Percentiles rank a stretch among this genome's conserved stretches.
Evolutionary conservation across 2,329 filamentous ascomycete species (phyloP).

Genomic region (Sporothrix pseudoabietina): DNA sequence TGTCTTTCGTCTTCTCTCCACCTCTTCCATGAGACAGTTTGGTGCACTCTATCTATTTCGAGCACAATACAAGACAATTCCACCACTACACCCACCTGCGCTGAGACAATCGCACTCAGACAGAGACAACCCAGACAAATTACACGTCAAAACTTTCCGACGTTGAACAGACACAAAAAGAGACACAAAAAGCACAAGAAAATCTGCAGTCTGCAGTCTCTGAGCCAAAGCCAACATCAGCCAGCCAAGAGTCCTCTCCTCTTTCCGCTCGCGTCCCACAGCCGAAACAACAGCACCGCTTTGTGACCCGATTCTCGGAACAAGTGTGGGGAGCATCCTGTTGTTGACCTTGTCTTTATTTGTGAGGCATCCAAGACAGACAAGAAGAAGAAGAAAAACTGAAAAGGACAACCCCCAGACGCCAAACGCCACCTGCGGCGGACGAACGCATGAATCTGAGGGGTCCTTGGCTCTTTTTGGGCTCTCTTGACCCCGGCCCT

Average conservation of each 20-base stretch:
- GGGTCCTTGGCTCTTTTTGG: background rate
- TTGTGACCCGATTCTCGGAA: slow-evolving; percentile 26
- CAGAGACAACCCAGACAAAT: background rate
- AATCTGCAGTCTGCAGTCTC: background rate
- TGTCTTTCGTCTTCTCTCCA: background rate
- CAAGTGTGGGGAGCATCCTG: background rate
- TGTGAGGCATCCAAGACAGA: background rate
- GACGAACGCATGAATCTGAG: slow-evolving; percentile 23
- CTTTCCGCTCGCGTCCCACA: slow-evolving; percentile 21
- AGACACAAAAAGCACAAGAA: background rate
- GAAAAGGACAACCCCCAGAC: slow-evolving; percentile 5
- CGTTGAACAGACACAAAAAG: slow-evolving; percentile 25
- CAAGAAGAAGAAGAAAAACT: background rate
- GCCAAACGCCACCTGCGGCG: slow-evolving; percentile 17
- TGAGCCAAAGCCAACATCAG: slow-evolving; percentile 20
- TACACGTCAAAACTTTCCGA: slow-evolving; percentile 30
- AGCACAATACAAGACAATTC: background rate
- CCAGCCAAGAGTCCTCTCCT: background rate
- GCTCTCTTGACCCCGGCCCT: background rate
- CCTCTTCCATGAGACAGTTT: background rate
- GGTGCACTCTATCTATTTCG: background rate
- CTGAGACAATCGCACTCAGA: slow-evolving; percentile 3
- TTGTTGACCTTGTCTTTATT: background rate
- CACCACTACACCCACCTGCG: background rate
- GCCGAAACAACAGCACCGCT: slow-evolving; percentile 16